Conservation (phyloP, 2,329 filamentous ascomycete genomes). For the Fusarium foetens region DNA sequence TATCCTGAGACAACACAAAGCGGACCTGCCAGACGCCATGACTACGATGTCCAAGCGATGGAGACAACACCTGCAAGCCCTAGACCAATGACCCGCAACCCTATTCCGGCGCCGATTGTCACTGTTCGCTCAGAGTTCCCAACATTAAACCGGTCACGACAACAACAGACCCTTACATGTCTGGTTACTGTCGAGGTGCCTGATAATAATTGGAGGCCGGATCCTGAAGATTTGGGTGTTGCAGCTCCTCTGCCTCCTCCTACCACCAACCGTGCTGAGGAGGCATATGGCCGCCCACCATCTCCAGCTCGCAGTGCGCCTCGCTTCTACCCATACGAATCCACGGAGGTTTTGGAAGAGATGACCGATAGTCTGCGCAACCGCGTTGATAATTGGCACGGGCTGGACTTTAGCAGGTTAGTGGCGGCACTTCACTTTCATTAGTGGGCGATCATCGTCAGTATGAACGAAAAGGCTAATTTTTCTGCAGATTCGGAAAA, state of each 20-base stretch:
- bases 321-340: constrained; percentile 77
- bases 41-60: constrained; percentile 97
- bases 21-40: constrained; percentile 78
- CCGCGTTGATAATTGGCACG: constrained; percentile 99
- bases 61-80: constrained; percentile 84
- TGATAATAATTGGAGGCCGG: constrained; percentile 88
- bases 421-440: constrained; percentile 31
- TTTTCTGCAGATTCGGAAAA: constrained; percentile 80
- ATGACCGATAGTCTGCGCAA: constrained; percentile 85
- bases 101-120: constrained; percentile 90
- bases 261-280: constrained; percentile 59
- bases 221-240: constrained; percentile 80
- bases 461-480: constrained; percentile 17
- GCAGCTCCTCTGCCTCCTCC: constrained; percentile 56
- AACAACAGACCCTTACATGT: constrained; percentile 95
- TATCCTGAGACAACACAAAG: constrained; percentile 81
- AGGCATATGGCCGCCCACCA: constrained; percentile 64
- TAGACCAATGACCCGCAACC: constrained; percentile 77
- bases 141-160: constrained; percentile 88
- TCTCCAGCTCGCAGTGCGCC: constrained; percentile 68
- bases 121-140: constrained; percentile 97
- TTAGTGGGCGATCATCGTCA: background rate
- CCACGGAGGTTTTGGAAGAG: constrained; percentile 79
- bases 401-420: constrained; percentile 86
- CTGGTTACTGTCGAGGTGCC: constrained; percentile 93